Base-by-base conservation (phyloP, 495 filamentous ascomycete genomes). In the Podospora comata region DNA sequence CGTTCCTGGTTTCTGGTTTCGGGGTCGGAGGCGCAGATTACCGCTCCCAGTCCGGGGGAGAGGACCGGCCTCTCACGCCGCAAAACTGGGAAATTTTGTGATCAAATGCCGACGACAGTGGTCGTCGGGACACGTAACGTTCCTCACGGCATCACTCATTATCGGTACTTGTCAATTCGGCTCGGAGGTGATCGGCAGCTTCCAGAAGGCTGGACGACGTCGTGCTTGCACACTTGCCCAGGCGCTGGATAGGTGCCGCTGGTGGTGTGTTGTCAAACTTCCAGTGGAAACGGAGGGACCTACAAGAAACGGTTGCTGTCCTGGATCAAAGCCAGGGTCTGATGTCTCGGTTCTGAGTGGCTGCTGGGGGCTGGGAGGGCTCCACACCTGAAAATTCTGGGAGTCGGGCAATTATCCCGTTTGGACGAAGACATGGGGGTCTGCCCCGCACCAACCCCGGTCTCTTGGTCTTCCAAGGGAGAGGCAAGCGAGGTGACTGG, bases 351-450 rank as follows among this genome's bases (percentile, higher is more conserved):
- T 19, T 27, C 5, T 54, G 58, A 62, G 57, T 65, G 71, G 68
- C 15, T 67, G 71, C 57, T 23, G 28, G 66, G 7, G 6, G 27
- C 55, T 20, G 48, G 54, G 48, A 39, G 11, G 4, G 19, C 9
- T 20, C 9, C 56, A 54, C 28, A 60, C 58, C 18, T 57, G 60
- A 70, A 73, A 73, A 65, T 54, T 68, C 67, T 68, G 66, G 76
- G 73, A 64, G 68, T 59, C 74, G 75, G 74, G 65, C 69, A 69
- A 70, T 63, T 74, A 71, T 70, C 74, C 76, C 72, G 67, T 74
- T 78, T 69, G 15, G 68, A 65, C 59, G 62, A 66, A 62, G 23
- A 63, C 55, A 26, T 63, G 69, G 64, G 60, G 32, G 28, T 9
- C 28, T 60, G 71, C 73, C 75, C 75, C 73, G 73, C 74, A 74